phyloP scores from a whole-genome alignment of 352 stramenopile genomes.

The Globisporangium mamillatum region DNA sequence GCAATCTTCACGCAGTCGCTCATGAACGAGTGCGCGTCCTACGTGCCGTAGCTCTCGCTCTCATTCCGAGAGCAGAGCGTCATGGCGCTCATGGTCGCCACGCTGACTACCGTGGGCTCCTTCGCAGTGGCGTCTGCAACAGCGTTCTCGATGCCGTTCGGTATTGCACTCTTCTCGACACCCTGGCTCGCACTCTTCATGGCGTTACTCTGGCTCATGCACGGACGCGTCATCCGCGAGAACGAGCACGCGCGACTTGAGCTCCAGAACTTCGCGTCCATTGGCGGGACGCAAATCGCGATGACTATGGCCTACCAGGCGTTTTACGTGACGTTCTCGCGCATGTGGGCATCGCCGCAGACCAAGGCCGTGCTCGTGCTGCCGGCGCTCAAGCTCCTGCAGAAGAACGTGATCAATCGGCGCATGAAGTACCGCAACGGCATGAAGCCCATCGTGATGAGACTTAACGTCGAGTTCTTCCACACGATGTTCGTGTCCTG shows the following conservation, averaged over 20 bases:
- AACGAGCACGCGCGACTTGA: neutral
- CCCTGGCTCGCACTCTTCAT: constrained; percentile 2
- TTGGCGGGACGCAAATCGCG: neutral
- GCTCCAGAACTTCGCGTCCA: neutral
- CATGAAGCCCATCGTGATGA: constrained; percentile 37
- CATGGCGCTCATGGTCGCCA: neutral
- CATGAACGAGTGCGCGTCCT: neutral
- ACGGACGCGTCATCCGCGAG: neutral
- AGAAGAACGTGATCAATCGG: constrained; percentile 1
- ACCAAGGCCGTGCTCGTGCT: constrained; percentile 24
- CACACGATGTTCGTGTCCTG: constrained; percentile 43
- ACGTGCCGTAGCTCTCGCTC: neutral
- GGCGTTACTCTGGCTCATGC: neutral
- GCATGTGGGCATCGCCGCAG: constrained; percentile 14
- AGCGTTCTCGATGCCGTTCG: constrained; percentile 34
- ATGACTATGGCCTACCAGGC: constrained; percentile 25
- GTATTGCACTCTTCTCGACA: constrained; percentile 12
- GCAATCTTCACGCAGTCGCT: neutral
- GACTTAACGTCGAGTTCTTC: constrained; percentile 56
- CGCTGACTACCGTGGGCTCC: neutral
- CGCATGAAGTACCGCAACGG: constrained; percentile 14
- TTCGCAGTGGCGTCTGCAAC: constrained; percentile 9
- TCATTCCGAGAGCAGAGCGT: neutral
- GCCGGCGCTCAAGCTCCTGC: constrained; percentile 25
- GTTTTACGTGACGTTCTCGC: constrained; percentile 30